Conservation (phyloP, 2,329 filamentous ascomycete species). For the Neopestalotiopsis sp. region DNA sequence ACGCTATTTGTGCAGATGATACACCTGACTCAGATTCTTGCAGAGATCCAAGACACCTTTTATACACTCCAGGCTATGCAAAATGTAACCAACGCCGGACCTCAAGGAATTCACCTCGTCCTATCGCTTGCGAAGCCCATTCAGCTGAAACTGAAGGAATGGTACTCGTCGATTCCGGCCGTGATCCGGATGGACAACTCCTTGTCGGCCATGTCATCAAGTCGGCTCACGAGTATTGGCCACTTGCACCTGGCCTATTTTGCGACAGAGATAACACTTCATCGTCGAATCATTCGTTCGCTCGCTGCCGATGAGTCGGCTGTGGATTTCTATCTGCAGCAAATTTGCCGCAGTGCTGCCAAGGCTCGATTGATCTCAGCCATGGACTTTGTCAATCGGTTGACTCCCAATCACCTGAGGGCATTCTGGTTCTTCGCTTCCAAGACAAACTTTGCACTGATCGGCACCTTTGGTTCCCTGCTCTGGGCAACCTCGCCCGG, state of each 20-base stretch:
- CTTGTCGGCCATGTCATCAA: slow-evolving; percentile 47
- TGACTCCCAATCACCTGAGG: slow-evolving; percentile 84
- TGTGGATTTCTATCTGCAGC: slow-evolving; percentile 81
- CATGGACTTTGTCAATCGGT: slow-evolving; percentile 96
- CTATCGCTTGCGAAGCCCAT: slow-evolving; percentile 80
- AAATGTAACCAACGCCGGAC: slow-evolving; percentile 68
- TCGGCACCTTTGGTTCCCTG: slow-evolving; percentile 90
- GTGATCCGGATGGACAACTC: slow-evolving; percentile 70
- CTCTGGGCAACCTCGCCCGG: slow-evolving; percentile 89
- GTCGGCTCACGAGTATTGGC: slow-evolving; percentile 66
- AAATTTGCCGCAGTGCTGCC: slow-evolving; percentile 91
- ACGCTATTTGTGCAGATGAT: slow-evolving; percentile 79
- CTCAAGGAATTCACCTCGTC: slow-evolving; percentile 74
- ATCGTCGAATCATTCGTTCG: slow-evolving; percentile 87
- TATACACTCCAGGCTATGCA: slow-evolving; percentile 81
- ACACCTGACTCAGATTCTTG: slow-evolving; percentile 74
- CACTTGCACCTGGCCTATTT: slow-evolving; percentile 93
- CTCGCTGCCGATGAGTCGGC: slow-evolving; percentile 56
- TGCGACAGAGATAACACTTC: slow-evolving; percentile 90
- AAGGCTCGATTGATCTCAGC: slow-evolving; percentile 94
- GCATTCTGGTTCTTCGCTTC: slow-evolving; percentile 92
- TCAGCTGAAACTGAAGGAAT: slow-evolving; percentile 82
- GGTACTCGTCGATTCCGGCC: slow-evolving; percentile 74
- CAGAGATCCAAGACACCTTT: slow-evolving; percentile 83
- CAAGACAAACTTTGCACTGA: slow-evolving; percentile 90